Base-by-base conservation (phyloP, 73 alveolate species). In the Tetrahymena elliotti region DNA sequence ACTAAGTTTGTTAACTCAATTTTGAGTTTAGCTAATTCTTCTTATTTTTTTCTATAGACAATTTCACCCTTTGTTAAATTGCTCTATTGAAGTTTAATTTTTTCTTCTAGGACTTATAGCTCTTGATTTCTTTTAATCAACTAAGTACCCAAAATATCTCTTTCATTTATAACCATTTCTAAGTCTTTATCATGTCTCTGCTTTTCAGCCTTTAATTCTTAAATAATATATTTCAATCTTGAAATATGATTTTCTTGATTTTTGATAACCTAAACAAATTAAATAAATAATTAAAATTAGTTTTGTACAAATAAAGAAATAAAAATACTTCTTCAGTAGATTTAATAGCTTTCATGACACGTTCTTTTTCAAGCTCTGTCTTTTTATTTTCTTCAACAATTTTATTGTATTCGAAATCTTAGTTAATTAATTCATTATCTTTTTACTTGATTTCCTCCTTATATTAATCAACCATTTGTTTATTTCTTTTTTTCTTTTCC, bases 91-190 rank as follows among this genome's bases (percentile, higher is more conserved):
- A 98, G 98, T 96, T 99, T 99, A 83, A 99, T 99, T 96, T 98
- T 99, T 97, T 99, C 99, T 98, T 98, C 98, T 38, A 99, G 98
- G 37, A 98, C 95, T 39, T 98, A 97, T 22, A 98, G 94, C 94
- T 99, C 99, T 96, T 99, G 99, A 93, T 99, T 98, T 95, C 99
- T 96, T 96, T 99, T 98, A 52, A 99, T 99, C 53, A 99, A 97
- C 96, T 99, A 99, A 24, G 99, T 99, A 15, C 99, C 99, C 53
- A 99, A 96, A 83, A 99, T 98, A 94, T 99, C 99, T 97, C 99
- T 98, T 95, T 99, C 99, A 95, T 98, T 98, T 83, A 99, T 97
- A 84, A 99, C 99, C 98, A 99, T 99, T 93, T 99, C 99, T 97
- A 98, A 98, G 96, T 99, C 99, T 95, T 99, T 99, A 93, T 98